Base-by-base conservation (phyloP, 2,329 filamentous ascomycete species). In the Hymenotorrendiella dingleyae region DNA sequence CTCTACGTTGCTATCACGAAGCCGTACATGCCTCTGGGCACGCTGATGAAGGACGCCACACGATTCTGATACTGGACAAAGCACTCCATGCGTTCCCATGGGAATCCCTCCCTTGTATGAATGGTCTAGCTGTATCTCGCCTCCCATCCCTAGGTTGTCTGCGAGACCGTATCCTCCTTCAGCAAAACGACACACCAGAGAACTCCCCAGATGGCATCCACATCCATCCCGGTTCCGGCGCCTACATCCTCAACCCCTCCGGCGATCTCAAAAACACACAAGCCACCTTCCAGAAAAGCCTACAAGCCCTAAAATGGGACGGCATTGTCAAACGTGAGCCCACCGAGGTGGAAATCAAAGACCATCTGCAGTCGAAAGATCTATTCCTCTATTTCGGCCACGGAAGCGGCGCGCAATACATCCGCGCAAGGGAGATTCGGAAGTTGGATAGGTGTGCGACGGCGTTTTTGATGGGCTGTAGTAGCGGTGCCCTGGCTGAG, bases 381-480 rank as follows among this genome's bases (percentile, higher is more conserved):
- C 69, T 95, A 2, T 70, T 96, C 19, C 73, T 98, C 9, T 98
- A 98, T 68, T 97, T 98, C 64, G 93, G 93, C 1, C 93, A 98
- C 66, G 93, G 93, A 47, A 91, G 86, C 52, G 93, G 91, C 17
- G 86, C 87, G 21, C 93, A 98, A 64, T 98, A 95, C 64, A 88
- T 98, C 45, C 84, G 90, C 22, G 82, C 85, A 10, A 80, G 87
- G 53, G 86, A 86, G 1, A 80, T 98, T 52, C 84, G 87, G 42
- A 81, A 80, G 45, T 75, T 97, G 10, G 78, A 82, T 11, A 80
- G 76, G 46, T 94, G 88, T 35, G 85, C 89, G 1, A 82, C 85
- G 0, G 81, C 89, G 0, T 83, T 96, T 59, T 78, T 98, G 12
- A 95, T 98, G 82, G 93, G 93, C 29, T 98, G 93, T 65, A 90